phyloP scores from a whole-genome alignment of 345 rosid species.

The Acer negundo region DNA sequence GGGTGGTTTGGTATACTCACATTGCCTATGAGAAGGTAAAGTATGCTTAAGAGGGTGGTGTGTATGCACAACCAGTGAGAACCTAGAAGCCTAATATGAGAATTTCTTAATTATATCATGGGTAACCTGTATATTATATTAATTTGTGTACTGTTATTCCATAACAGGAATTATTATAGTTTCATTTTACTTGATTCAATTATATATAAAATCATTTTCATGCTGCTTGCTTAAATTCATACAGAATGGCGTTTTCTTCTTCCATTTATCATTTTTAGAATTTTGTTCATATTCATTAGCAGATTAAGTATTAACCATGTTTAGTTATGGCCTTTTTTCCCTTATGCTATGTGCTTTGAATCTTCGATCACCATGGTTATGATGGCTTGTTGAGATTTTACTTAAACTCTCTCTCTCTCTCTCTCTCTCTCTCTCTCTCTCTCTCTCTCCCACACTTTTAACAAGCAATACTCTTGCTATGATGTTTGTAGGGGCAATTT shows the following conservation, averaged over 20 bases:
- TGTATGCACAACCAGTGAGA: background rate
- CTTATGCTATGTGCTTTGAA: background rate
- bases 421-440: background rate
- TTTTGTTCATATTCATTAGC: background rate
- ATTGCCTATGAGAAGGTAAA: too few relatives aligned
- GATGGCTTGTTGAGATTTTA: background rate
- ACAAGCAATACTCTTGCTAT: conserved; percentile 8
- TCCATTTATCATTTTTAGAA: background rate
- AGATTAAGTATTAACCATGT: background rate
- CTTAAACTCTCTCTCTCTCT: background rate
- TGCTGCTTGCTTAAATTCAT: background rate
- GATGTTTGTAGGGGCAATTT: conserved; percentile 58
- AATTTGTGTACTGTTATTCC: background rate
- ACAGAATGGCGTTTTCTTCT: background rate
- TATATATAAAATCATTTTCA: background rate
- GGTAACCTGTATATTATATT: background rate
- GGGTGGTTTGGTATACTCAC: too few relatives aligned
- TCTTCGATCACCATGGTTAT: background rate
- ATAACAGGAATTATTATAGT: too few relatives aligned
- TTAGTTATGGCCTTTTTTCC: background rate
- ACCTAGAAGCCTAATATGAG: background rate
- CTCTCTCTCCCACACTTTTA: background rate
- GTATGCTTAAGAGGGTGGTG: too few relatives aligned
- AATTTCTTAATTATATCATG: background rate
- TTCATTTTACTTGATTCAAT: background rate